These are phyloP conservation scores for Aquanectria penicillioides DNA, from an alignment of 2,329 filamentous ascomycete genomes.

Conservation along the genomic window DNA sequence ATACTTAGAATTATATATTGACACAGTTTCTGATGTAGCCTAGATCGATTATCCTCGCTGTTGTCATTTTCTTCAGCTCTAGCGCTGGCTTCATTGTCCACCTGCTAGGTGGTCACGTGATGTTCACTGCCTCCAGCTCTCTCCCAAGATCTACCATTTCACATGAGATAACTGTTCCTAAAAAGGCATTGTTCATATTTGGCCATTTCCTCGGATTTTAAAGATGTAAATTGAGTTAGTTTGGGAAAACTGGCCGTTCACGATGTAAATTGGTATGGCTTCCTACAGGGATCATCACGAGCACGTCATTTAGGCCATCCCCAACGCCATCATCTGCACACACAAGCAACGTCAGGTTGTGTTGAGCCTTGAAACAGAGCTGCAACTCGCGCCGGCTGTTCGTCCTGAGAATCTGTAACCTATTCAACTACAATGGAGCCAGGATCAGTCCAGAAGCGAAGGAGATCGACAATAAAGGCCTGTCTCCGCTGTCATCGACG, in stretches of 20 bases:
- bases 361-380: no score
- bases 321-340: background rate
- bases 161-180: background rate
- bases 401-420: background rate
- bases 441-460: background rate
- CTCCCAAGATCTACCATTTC: no score
- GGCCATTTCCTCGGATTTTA: no score
- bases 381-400: background rate
- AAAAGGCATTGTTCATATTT: background rate
- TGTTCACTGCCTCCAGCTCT: no score
- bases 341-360: background rate
- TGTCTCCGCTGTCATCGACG: conserved; percentile 19
- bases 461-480: conserved; percentile 14
- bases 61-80: background rate
- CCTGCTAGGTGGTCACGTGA: no score
- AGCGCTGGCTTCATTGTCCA: no score
- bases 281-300: background rate
- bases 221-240: no score
- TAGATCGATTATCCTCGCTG: no score
- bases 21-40: no score
- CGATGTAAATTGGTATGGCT: background rate
- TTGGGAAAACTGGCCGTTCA: no score
- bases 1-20: no score
- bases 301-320: background rate
- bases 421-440: background rate